phyloP scores from a whole-genome alignment of 306 rosid genomes.

The Trifolium fragiferum region DNA sequence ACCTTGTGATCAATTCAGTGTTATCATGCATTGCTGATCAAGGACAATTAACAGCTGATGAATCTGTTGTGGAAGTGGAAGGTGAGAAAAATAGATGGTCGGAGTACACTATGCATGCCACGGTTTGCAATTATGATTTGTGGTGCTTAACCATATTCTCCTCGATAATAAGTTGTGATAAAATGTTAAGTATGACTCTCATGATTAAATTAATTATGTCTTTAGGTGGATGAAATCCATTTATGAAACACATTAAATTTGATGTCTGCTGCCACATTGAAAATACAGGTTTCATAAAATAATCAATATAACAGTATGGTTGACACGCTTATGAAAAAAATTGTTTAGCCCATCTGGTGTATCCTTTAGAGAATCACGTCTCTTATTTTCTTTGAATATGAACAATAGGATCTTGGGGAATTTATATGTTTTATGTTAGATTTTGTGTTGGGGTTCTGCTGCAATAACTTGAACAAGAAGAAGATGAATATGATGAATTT shows the following conservation, averaged over 20 bases:
- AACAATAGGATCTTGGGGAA: conserved; percentile 20
- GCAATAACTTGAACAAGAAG: too few relatives aligned
- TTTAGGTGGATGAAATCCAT: conserved; percentile 15
- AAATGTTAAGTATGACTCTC: conserved; percentile 19
- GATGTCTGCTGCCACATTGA: conserved; percentile 25
- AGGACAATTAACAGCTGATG: conserved; percentile 58
- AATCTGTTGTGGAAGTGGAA: conserved; percentile 57
- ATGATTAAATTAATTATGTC: conserved; percentile 24
- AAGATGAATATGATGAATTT: too few relatives aligned
- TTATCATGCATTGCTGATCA: conserved; percentile 71
- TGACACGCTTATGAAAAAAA: conserved; percentile 3
- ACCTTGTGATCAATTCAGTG: conserved; percentile 81
- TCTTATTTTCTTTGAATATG: conserved; percentile 27
- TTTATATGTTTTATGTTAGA: background rate
- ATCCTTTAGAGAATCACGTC: conserved; percentile 12
- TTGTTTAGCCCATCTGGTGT: conserved; percentile 27
- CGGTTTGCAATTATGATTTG: conserved; percentile 31
- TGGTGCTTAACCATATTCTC: conserved; percentile 36
- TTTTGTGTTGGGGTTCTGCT: too few relatives aligned
- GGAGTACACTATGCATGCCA: conserved; percentile 28
- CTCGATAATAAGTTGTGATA: conserved; percentile 22
- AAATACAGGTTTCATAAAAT: conserved; percentile 35
- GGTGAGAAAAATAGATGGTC: conserved; percentile 58
- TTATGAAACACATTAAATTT: conserved; percentile 35
- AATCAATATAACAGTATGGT: conserved; percentile 31